These are phyloP conservation scores for Angomonas deanei DNA, from an alignment of 208 protist species.

Conservation along the genomic window DNA sequence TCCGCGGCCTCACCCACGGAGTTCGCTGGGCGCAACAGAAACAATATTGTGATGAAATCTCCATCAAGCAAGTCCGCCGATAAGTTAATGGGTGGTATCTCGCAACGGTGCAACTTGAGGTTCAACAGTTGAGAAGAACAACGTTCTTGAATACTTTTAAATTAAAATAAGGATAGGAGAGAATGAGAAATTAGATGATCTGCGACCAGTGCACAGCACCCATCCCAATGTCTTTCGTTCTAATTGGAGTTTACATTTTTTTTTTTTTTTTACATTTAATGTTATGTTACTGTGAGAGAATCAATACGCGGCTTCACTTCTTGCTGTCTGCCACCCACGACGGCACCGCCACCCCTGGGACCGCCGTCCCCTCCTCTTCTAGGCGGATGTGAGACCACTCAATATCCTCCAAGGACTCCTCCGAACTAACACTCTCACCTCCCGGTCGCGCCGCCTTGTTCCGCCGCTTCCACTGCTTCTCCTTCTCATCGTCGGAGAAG, in stretches of 20 bases:
- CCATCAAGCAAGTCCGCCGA: constrained; percentile 29
- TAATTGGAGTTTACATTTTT: no score
- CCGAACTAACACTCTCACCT: constrained; percentile 35
- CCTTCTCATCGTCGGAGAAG: constrained; percentile 85
- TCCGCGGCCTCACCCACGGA: background rate
- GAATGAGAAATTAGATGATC: no score
- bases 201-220: no score
- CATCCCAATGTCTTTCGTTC: no score
- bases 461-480: constrained; percentile 78
- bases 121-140: no score
- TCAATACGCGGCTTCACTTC: no score
- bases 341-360: background rate
- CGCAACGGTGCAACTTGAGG: constrained; percentile 21
- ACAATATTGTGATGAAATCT: constrained; percentile 6
- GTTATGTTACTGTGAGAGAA: no score
- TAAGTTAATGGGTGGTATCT: constrained; percentile 12
- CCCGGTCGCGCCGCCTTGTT: constrained; percentile 13
- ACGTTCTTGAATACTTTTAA: no score
- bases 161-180: no score
- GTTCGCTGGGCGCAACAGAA: background rate
- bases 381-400: background rate
- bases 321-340: background rate
- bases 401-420: constrained; percentile 13
- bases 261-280: no score
- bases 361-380: background rate